Evolutionary conservation across 805 yeast genomes (phyloP).

Genomic region (Pichia ethanolica): DNA sequence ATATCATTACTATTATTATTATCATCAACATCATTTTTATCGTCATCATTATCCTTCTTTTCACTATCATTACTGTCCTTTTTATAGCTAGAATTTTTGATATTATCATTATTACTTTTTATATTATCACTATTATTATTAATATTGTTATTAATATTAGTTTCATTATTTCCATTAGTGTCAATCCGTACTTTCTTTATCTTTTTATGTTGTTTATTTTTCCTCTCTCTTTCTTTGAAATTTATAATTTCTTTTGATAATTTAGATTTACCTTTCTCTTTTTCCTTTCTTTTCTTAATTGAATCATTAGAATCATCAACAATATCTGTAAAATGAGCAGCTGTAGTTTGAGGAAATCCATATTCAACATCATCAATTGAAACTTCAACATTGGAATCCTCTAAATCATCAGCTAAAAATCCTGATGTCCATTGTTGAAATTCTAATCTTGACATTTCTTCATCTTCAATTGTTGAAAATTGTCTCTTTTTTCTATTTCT

Average conservation of each 20-base stretch:
- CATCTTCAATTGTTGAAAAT: slow-evolving; percentile 28
- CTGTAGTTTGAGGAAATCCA: slow-evolving; percentile 9
- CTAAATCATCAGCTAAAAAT: slow-evolving; percentile 37
- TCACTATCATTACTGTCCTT: too few relatives aligned
- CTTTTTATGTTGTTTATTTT: too few relatives aligned
- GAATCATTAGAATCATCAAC: neutral
- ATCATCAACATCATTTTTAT: neutral
- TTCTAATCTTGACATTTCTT: slow-evolving; percentile 38
- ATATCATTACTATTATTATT: neutral
- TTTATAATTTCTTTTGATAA: too few relatives aligned
- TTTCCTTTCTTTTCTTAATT: neutral
- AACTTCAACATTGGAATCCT: slow-evolving; percentile 8
- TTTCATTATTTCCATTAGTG: too few relatives aligned
- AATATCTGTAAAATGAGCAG: slow-evolving; percentile 9
- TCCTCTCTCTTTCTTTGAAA: too few relatives aligned
- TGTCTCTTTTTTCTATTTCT: slow-evolving; percentile 20
- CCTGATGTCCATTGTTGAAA: slow-evolving; percentile 50
- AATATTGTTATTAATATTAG: too few relatives aligned
- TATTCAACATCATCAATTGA: slow-evolving; percentile 8
- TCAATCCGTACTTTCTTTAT: too few relatives aligned
- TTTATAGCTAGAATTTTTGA: too few relatives aligned
- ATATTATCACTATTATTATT: too few relatives aligned
- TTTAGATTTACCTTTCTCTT: neutral
- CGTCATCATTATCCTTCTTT: too few relatives aligned
- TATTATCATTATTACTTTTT: too few relatives aligned